Base-by-base conservation (phyloP, 306 rosid genomes). In the Mimosa bimucronata region DNA sequence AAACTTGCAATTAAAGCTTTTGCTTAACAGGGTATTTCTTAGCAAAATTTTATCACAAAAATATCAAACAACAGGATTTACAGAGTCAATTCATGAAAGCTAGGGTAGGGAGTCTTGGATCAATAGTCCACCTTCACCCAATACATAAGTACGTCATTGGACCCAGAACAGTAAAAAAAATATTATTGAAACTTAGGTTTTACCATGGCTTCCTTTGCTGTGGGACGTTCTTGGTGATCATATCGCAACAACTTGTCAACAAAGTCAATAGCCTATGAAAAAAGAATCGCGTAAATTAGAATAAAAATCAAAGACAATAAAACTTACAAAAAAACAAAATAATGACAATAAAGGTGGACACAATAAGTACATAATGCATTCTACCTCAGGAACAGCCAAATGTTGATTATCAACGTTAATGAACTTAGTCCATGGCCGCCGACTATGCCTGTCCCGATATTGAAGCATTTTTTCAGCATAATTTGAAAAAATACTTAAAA, bases 201-300 rank as follows among this genome's bases (percentile, higher is more conserved):
- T 88, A 94, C 98, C 98, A 94, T 92, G 76, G 97, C 98, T 92
- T 94, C 98, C 83, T 88, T 94, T 52, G 98, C 97, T 46, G 98
- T 92, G 19, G 94, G 98, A 42, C 98, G 90, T 71, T 94, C 98
- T 87, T 90, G 98, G 89, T 94, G 97, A 86, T 94, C 98, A 78
- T 92, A 94, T 3, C 87, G 91, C 29, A 94, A 85, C 68, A 94
- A 84, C 85, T 85, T 94, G 89, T 94, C 98, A 37, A 90, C 90
- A 82, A 94, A 94, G 84, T 94, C 97, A 66, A 94, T 77, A 37
- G 98, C 98, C 98, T 94, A 66, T 31, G 19, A 65, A 74, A 42
- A 41, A 69, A 21, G 9, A 68, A 40, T 6, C 7, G 61, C 3
- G 2, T 13, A 21, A 81, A 76, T 58, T 44, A 44, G 79, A 80